Base-by-base conservation (phyloP, 129 eudicot species). In the Pulicaria dysenterica region DNA sequence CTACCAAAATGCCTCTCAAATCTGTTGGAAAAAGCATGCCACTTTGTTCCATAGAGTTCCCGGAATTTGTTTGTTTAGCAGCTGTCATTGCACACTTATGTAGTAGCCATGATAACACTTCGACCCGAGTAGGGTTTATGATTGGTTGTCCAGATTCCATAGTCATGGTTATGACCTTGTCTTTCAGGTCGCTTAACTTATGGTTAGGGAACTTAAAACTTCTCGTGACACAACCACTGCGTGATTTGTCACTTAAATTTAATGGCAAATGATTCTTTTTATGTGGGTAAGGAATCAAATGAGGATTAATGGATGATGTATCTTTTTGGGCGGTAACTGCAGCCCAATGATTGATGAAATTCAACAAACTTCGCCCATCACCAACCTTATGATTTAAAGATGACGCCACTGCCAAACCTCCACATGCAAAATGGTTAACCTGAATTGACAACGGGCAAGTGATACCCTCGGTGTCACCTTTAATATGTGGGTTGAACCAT, bases 81-180 rank as follows among this genome's bases (percentile, higher is more conserved):
- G 79, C 70, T 3, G 12, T 60, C 9, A 76, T 8, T 3, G 72
- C 45, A 60, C 61, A 77, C 59, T 41, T 71, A 38, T 65, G 64
- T 7, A 82, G 72, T 8, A 77, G 46, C 70, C 79, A 54, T 13
- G 62, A 72, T 34, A 83, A 50, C 42, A 56, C 80, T 49, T 74
- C 83, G 1, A 56, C 31, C 19, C 80, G 68, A 3, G 83, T 73
- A 41, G 73, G 69, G 4, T 78, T 67, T 42, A 16, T 36, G 47
- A 72, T 45, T 15, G 77, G 77, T 15, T 58, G 69, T 4, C 47
- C 17, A 45, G 68, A 34, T 36, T 58, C 59, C 7, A 6, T 12
- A 1, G 47, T 58, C 69, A 58, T 45, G 58, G 47, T 10, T 47
- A 40, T 45, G n/a, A 72, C 67, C 17, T 57, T 72, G 65, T 0